Percentiles rank a stretch among this genome's conserved stretches.
Evolutionary conservation across 306 rosid species (phyloP).

Genomic region (Dalbergia cochinchinensis): DNA sequence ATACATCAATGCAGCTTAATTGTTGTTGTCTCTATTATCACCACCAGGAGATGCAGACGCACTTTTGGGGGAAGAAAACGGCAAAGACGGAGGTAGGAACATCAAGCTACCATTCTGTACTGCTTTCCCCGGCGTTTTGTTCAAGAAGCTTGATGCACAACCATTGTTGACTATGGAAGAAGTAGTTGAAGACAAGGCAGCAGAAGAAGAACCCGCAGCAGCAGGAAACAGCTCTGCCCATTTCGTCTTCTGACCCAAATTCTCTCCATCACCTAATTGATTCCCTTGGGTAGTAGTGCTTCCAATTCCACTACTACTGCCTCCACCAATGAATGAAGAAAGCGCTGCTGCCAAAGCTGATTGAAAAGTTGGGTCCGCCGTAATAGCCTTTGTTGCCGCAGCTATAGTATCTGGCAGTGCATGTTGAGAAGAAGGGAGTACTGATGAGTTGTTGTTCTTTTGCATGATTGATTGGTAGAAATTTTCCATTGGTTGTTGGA

Average conservation of each 20-base stretch:
- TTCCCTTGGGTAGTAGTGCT: conserved; percentile 36
- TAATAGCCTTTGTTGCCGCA: conserved; percentile 91
- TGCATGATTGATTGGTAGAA: conserved; percentile 60
- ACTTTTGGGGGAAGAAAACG: conserved; percentile 66
- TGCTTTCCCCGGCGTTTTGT: conserved; percentile 44
- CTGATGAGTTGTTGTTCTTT: conserved; percentile 38
- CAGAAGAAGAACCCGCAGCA: conserved; percentile 30
- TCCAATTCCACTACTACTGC: conserved; percentile 22
- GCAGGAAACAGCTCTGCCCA: conserved; percentile 59
- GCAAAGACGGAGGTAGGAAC: conserved; percentile 65
- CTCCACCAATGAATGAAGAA: conserved; percentile 69
- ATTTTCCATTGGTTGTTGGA: conserved; percentile 50
- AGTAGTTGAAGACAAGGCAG: conserved; percentile 37
- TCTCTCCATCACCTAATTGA: conserved; percentile 50
- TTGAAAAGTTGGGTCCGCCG: conserved; percentile 85
- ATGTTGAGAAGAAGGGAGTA: conserved; percentile 23
- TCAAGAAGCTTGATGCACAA: conserved; percentile 67
- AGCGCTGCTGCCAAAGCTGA: conserved; percentile 86
- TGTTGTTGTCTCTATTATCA: conserved; percentile 53
- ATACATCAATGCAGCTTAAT: conserved; percentile 14
- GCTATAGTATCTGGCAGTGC: conserved; percentile 65
- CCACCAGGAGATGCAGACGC: conserved; percentile 69
- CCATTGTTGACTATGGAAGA: conserved; percentile 52
- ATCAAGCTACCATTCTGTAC: conserved; percentile 51
- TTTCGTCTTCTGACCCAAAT: conserved; percentile 50